Base-by-base conservation (phyloP, 495 filamentous ascomycete species). In the Cercophora sp. region DNA sequence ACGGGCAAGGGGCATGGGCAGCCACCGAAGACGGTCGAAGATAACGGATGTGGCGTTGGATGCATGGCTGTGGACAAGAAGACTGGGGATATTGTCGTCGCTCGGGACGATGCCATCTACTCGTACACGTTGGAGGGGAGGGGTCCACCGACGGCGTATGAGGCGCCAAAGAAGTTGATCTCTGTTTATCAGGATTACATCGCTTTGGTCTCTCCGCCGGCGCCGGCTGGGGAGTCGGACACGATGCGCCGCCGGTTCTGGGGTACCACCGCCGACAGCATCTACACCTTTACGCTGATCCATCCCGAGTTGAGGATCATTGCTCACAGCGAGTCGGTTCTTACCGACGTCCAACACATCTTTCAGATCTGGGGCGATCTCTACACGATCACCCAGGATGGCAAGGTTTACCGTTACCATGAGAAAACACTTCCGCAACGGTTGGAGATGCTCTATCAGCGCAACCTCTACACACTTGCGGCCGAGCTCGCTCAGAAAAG, bases 401-500 rank as follows among this genome's bases (percentile, higher is more conserved):
- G 93, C 57, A 96, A 96, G 75, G 79, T 95, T 22, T 87, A 84
- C 54, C 86, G 89, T 4, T 98, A 98, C 65, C 89, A 91, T 56
- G 91, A 97, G 60, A 96, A 96, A 68, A 79, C 83, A 0, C 75
- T 97, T 8, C 86, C 90, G 58, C 91, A 96, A 58, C 87, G 91
- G 62, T 78, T 98, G 2, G 94, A 97, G 57, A 87, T 96, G 54
- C 78, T 98, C 16, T 97, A 96, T 51, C 89, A 95, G 56, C 84
- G 91, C 51, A 96, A 96, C 59, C 80, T 96, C 18, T 97, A 90
- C 65, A 83, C 91, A 16, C 73, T 93, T 48, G 92, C 93, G 4
- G 96, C 96, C 58, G 93, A 91, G 61, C 76, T 97, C 43, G 93
- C 94, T 2, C 91, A 96, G 60, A 96, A 94, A 65, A 83, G 81